phyloP scores from a whole-genome alignment of 176 grass and related monocot genomes.

The Musa troglodytarum region DNA sequence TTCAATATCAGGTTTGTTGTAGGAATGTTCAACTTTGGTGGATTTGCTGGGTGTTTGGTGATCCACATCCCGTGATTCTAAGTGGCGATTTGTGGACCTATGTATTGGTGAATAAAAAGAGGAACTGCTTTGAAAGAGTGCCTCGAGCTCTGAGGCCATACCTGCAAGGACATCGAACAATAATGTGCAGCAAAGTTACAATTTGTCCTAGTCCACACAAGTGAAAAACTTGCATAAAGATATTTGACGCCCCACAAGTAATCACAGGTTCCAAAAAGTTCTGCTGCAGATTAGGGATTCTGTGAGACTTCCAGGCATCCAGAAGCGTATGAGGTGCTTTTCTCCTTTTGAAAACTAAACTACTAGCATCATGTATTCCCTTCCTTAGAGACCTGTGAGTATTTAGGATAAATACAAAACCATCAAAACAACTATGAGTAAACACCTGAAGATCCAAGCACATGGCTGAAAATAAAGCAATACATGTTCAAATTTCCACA shows the following conservation, averaged over 20 bases:
- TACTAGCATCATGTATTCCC: conserved; percentile 38
- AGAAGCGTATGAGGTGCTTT: conserved; percentile 53
- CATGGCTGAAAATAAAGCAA: neutral
- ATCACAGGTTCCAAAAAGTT: conserved; percentile 49
- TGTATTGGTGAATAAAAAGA: conserved; percentile 6
- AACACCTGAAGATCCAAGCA: neutral
- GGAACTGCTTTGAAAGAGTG: conserved; percentile 7
- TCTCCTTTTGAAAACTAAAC: conserved; percentile 41
- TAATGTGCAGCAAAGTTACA: conserved; percentile 1
- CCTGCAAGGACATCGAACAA: conserved; percentile 28
- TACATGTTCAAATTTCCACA: neutral
- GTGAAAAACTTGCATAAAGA: neutral
- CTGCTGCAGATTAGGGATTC: conserved; percentile 33
- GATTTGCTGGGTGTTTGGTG: conserved; percentile 14
- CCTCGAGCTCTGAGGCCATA: conserved; percentile 24
- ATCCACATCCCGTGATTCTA: neutral
- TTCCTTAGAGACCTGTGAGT: conserved; percentile 35
- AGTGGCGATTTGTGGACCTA: neutral
- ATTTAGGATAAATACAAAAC: neutral
- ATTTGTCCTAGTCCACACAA: neutral
- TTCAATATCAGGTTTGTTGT: conserved; percentile 3
- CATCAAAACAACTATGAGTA: too few species aligned
- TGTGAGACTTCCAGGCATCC: conserved; percentile 49
- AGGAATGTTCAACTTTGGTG: conserved; percentile 16
- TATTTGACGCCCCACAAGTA: conserved; percentile 43